phyloP scores from a whole-genome alignment of 1,284 basidiomycete species.

The Gymnopus androsaceus region DNA sequence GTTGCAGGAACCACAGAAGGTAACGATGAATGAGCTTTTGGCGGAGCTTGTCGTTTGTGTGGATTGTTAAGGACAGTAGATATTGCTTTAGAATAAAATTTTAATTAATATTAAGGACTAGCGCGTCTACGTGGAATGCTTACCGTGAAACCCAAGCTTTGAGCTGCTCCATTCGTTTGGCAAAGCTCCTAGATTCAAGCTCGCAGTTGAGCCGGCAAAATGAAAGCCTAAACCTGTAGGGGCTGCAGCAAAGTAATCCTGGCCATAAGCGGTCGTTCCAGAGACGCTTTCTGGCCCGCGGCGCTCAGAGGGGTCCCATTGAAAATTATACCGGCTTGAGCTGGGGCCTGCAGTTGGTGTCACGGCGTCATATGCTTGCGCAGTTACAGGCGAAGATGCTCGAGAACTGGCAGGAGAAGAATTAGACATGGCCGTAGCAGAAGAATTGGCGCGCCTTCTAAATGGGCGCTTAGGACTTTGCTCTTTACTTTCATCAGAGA shows the following conservation, averaged over 20 bases:
- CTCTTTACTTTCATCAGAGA: background rate
- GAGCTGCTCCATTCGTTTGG: conserved; percentile 75
- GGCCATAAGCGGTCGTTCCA: conserved; percentile 62
- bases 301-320: conserved; percentile 62
- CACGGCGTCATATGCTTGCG: background rate
- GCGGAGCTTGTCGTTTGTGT: conserved; percentile 79
- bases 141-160: conserved; percentile 79
- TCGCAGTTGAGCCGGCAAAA: conserved; percentile 13
- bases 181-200: conserved; percentile 29
- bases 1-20: conserved; percentile 72
- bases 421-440: conserved; percentile 2
- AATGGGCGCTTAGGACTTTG: background rate
- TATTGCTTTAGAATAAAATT: no score
- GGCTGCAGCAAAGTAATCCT: conserved; percentile 51
- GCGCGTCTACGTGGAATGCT: conserved; percentile 22
- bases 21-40: conserved; percentile 80
- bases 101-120: conserved; percentile 9
- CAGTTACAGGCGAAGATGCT: conserved; percentile 6
- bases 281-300: conserved; percentile 67
- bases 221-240: conserved; percentile 13
- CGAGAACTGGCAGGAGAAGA: conserved; percentile 6
- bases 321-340: conserved; percentile 44
- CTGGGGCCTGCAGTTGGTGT: conserved; percentile 8
- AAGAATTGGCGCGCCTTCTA: background rate
- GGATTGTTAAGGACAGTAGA: conserved; percentile 76